phyloP scores from a whole-genome alignment of 768 basidiomycete genomes.

The Filobasidium wieringae region DNA sequence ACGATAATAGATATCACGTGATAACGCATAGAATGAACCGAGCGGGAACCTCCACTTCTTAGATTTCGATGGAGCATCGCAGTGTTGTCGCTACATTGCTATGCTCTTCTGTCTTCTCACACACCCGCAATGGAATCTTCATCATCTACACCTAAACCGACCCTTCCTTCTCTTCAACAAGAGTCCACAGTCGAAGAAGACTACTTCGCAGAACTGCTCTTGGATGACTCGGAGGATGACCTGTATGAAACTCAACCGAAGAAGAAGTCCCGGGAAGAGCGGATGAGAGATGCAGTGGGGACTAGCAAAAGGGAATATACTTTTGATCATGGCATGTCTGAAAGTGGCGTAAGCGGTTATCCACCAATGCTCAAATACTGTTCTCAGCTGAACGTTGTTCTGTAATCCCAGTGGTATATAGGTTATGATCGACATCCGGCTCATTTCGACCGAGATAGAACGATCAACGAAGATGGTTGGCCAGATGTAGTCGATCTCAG shows the following conservation, averaged over 20 bases:
- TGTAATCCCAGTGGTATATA: background rate
- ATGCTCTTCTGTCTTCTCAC: no score
- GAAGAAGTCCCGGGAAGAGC: background rate
- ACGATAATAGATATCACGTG: no score
- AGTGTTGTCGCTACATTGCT: no score
- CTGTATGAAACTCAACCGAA: background rate
- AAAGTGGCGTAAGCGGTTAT: background rate
- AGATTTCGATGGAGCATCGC: no score
- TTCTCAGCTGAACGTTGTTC: background rate
- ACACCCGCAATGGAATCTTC: no score
- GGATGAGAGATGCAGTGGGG: background rate
- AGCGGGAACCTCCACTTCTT: no score
- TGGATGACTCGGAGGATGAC: constrained; percentile 1
- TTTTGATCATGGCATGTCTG: background rate
- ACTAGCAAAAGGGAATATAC: constrained; percentile 1
- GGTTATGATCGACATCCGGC: background rate
- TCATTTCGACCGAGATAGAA: background rate
- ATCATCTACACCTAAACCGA: background rate
- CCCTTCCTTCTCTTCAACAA: background rate
- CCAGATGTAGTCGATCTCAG: background rate
- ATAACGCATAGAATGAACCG: no score
- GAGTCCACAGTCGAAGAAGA: constrained; percentile 7
- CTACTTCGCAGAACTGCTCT: constrained; percentile 6
- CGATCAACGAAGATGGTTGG: background rate
- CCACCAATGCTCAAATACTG: background rate